These are phyloP conservation scores for Alternaria sp. DNA, from an alignment of 2,329 filamentous ascomycete genomes.

Conservation along the genomic window DNA sequence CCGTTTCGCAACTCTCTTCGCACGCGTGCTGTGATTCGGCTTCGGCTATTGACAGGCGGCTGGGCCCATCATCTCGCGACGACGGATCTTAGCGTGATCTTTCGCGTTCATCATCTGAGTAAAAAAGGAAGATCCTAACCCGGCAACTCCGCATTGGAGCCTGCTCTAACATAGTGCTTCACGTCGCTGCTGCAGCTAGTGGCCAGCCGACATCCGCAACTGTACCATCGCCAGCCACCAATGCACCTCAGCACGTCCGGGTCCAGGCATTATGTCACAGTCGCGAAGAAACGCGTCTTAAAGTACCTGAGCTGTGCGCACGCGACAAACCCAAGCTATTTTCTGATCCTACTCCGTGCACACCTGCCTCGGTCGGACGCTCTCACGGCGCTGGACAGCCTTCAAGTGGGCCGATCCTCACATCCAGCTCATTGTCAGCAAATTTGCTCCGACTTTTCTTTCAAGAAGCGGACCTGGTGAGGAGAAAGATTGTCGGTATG, in stretches of 20 bases:
- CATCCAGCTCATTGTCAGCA: slow-evolving; percentile 24
- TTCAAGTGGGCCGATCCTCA: slow-evolving; percentile 26
- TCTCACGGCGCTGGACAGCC: slow-evolving; percentile 24
- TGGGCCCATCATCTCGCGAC: slow-evolving; percentile 32
- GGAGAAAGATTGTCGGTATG: slow-evolving; percentile 22
- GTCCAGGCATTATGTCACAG: slow-evolving; percentile 34
- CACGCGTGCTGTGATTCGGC: slow-evolving; percentile 29
- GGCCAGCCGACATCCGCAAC: slow-evolving; percentile 36
- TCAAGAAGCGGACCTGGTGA: slow-evolving; percentile 21
- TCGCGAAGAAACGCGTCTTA: slow-evolving; percentile 43
- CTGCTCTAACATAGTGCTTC: slow-evolving; percentile 17
- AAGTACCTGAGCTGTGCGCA: slow-evolving; percentile 36
- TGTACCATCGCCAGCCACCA: slow-evolving; percentile 29
- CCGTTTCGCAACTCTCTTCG: slow-evolving; percentile 26
- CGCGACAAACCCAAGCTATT: slow-evolving; percentile 40
- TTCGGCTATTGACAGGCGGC: slow-evolving; percentile 32
- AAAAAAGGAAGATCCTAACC: slow-evolving; percentile 33
- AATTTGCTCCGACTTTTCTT: slow-evolving; percentile 35
- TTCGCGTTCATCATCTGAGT: slow-evolving; percentile 25
- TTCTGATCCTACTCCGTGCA: slow-evolving; percentile 34
- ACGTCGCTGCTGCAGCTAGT: slow-evolving; percentile 37
- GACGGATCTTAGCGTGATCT: slow-evolving; percentile 34
- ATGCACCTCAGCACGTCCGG: slow-evolving; percentile 29
- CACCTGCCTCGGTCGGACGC: slow-evolving; percentile 20
- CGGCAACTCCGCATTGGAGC: slow-evolving; percentile 25